Evolutionary conservation across 441 rosid species (phyloP).

Genomic region (Syzygium malaccense): DNA sequence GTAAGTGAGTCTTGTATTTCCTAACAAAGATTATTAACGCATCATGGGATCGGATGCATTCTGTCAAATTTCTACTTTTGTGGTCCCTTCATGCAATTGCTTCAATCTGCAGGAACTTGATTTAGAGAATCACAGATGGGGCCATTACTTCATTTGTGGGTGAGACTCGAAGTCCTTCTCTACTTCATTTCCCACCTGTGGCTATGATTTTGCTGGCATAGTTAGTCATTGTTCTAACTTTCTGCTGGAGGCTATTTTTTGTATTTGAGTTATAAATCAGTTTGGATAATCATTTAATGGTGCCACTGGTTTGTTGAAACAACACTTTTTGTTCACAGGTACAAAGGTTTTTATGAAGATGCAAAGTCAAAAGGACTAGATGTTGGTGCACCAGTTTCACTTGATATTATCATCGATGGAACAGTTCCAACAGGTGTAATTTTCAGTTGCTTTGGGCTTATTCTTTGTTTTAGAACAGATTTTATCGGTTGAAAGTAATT

Average conservation of each 20-base stretch:
- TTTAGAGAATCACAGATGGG: slow-evolving; percentile 91
- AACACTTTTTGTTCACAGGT: slow-evolving; percentile 30
- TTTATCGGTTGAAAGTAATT: background rate
- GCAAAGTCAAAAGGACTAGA: slow-evolving; percentile 67
- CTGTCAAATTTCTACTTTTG: background rate
- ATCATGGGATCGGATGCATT: background rate
- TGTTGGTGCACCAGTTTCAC: slow-evolving; percentile 65
- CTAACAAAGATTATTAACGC: background rate
- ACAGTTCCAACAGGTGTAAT: slow-evolving; percentile 85
- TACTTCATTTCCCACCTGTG: background rate
- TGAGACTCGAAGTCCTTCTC: slow-evolving; percentile 16
- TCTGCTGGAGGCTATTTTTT: background rate
- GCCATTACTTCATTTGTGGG: slow-evolving; percentile 96
- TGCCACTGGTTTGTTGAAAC: background rate
- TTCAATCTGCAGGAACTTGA: slow-evolving; percentile 61
- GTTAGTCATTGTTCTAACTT: background rate
- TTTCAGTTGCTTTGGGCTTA: background rate
- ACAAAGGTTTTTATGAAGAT: slow-evolving; percentile 78
- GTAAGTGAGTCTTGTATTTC: background rate
- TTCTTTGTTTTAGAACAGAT: background rate
- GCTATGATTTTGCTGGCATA: background rate
- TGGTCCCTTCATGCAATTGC: background rate
- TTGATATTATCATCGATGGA: slow-evolving; percentile 86
- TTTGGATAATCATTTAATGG: background rate
- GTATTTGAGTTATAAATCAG: background rate